Percentiles rank a stretch among this genome's conserved stretches.
Conservation (phyloP, 495 filamentous ascomycete genomes). For the Penicillium canescens region DNA sequence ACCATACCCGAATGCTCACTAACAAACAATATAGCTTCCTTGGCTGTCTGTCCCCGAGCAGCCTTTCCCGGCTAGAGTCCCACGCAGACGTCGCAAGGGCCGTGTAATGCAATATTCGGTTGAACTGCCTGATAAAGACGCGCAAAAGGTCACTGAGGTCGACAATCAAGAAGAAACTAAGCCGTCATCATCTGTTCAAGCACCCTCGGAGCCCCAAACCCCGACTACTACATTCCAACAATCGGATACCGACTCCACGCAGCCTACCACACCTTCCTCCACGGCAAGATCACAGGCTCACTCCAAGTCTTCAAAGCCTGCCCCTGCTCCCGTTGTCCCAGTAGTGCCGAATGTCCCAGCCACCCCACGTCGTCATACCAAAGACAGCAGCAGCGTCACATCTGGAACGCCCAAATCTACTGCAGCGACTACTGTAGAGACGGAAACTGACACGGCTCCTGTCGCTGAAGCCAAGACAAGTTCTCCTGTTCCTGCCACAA, state of each 20-base stretch:
- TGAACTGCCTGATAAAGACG: slow-evolving; percentile 51
- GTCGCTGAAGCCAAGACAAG: slow-evolving; percentile 37
- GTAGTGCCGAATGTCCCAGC: slow-evolving; percentile 57
- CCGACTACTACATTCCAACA: slow-evolving; percentile 65
- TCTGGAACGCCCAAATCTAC: slow-evolving; percentile 39
- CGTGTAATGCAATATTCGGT: slow-evolving; percentile 41
- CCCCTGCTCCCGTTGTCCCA: slow-evolving; percentile 65
- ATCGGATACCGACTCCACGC: slow-evolving; percentile 65
- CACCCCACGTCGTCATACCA: slow-evolving; percentile 43
- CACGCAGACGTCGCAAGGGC: slow-evolving; percentile 40
- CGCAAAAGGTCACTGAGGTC: slow-evolving; percentile 19
- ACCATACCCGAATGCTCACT: slow-evolving; percentile 2
- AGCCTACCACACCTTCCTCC: slow-evolving; percentile 72
- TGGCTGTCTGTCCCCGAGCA: slow-evolving; percentile 75
- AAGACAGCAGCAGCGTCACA: slow-evolving; percentile 37
- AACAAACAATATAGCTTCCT: slow-evolving; percentile 56
- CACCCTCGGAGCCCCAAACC: slow-evolving; percentile 60
- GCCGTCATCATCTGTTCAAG: slow-evolving; percentile 28
- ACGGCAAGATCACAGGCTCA: slow-evolving; percentile 40
- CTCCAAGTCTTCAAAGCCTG: slow-evolving; percentile 44
- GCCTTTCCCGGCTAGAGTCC: slow-evolving; percentile 60
- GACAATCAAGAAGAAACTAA: slow-evolving; percentile 22
- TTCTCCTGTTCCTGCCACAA: slow-evolving; percentile 43
- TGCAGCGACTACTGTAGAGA: slow-evolving; percentile 19
- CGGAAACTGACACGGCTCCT: slow-evolving; percentile 19